Evolutionary conservation across 2,329 filamentous ascomycete genomes (phyloP), one percentile per base, ranked within the genome.

Genomic region (Teratosphaeriaceae sp.): DNA sequence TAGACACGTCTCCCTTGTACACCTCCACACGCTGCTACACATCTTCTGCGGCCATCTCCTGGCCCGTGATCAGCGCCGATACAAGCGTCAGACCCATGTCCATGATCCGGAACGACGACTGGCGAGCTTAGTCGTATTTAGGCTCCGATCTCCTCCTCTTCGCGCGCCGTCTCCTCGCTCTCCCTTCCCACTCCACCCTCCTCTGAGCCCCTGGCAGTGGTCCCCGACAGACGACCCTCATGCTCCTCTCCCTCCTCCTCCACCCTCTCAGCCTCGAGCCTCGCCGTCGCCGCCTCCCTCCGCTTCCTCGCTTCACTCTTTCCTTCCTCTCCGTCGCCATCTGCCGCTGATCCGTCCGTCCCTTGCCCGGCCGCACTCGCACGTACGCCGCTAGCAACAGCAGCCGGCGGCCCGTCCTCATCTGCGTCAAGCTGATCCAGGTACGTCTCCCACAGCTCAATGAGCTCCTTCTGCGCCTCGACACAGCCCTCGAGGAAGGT

Each of bases 391-490:
- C 55, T 52, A 3, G 60, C 57, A 47, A 62, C 53, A 16, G 57
- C 46, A 11, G 31, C 9, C 2, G 56, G 58, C 19, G 57, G 57
- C 5, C 72, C 87, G 52, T 94, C 88, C 46, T 97, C 90, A 57
- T 95, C 90, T 7, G 88, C 85, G 62, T 98, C 92, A 33, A 98
- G 74, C 64, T 96, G 92, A 76, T 97, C 83, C 40, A 98, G 74
- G 71, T 95, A 98, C 0, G 92, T 97, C 69, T 98, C 92, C 92
- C 92, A 98, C 49, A 97, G 83, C 67, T 98, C 92, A 58, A 82
- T 82, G 49, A 82, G 69, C 78, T 98, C 92, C 69, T 98, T 98
- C 70, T 98, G 92, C 43, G 90, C 92, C 68, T 98, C 92, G 3
- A 98, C 88, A 3, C 92, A 88, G 59, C 92, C 89, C 71, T 98